phyloP scores from a whole-genome alignment of 768 basidiomycete genomes.

The Leucosporidium yakuticum region DNA sequence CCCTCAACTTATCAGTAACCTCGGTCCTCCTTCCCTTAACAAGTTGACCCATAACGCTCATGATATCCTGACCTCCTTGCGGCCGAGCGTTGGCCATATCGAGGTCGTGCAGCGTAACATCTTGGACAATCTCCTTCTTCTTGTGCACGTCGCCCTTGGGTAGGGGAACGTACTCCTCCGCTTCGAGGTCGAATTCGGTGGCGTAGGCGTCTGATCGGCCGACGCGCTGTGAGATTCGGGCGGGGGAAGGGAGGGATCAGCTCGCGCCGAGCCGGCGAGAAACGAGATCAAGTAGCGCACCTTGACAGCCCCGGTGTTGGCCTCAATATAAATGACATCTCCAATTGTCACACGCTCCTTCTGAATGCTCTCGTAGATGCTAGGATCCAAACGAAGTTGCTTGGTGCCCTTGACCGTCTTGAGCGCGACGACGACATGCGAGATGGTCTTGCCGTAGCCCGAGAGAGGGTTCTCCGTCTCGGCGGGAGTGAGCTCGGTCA shows the following conservation, averaged over 20 bases:
- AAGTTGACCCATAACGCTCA: conserved; percentile 88
- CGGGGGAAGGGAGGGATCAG: background rate
- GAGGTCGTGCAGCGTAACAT: conserved; percentile 87
- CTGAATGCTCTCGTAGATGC: conserved; percentile 91
- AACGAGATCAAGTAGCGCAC: conserved; percentile 44
- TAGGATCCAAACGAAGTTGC: conserved; percentile 86
- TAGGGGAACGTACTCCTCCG: conserved; percentile 94
- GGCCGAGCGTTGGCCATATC: conserved; percentile 95
- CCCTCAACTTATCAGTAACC: conserved; percentile 89
- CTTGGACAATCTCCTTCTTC: conserved; percentile 88
- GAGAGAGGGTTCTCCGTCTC: conserved; percentile 96
- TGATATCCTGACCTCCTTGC: conserved; percentile 90
- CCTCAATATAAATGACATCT: conserved; percentile 93
- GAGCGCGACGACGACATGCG: conserved; percentile 92
- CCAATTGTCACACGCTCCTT: conserved; percentile 96
- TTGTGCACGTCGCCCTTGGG: conserved; percentile 97
- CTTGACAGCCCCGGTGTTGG: conserved; percentile 90
- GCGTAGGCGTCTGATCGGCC: conserved; percentile 97
- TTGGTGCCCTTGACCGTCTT: conserved; percentile 93
- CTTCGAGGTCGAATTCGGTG: conserved; percentile 93
- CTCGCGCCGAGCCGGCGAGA: no score
- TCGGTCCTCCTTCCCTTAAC: conserved; percentile 92
- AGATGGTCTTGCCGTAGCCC: conserved; percentile 96
- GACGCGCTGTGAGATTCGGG: conserved; percentile 59
- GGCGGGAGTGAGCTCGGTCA: conserved; percentile 91